Percentiles rank a stretch among this genome's conserved stretches.
Evolutionary conservation across 2,329 filamentous ascomycete species (phyloP).

Genomic region (Neocatenulostroma microsporum): DNA sequence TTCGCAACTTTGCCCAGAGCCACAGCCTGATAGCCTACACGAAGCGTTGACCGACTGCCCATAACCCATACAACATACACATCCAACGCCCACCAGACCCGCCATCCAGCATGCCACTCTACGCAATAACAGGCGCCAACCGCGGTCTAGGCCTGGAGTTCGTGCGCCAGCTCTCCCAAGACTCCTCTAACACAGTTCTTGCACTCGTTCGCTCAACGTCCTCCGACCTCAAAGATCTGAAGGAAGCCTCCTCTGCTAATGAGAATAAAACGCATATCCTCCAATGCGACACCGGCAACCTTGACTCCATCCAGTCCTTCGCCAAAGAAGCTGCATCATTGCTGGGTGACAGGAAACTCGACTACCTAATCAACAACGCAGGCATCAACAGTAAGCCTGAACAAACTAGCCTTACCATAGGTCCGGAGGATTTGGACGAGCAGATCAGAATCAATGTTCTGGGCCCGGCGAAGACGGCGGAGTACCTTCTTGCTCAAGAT

Average conservation of each 20-base stretch:
- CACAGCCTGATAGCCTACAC: too few species aligned
- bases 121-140: conserved; percentile 37
- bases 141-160: conserved; percentile 46
- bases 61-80: too few species aligned
- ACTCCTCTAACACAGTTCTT: conserved; percentile 32
- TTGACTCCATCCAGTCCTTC: conserved; percentile 30
- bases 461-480: conserved; percentile 40
- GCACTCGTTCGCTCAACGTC: conserved; percentile 31
- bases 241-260: conserved; percentile 22
- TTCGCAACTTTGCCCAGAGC: too few species aligned
- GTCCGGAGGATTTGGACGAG: conserved; percentile 29
- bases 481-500: conserved; percentile 26
- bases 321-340: conserved; percentile 26
- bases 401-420: conserved; percentile 35
- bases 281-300: conserved; percentile 35
- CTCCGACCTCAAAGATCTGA: conserved; percentile 24
- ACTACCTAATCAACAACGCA: conserved; percentile 37
- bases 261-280: conserved; percentile 32
- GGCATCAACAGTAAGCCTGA: conserved; percentile 33
- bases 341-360: conserved; percentile 31
- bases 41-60: too few species aligned
- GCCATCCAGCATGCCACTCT: conserved; percentile 9
- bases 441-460: conserved; percentile 42
- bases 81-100: background rate
- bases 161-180: conserved; percentile 38